These are phyloP conservation scores for Violaceomyces palustris DNA, from an alignment of 1,284 basidiomycete species.

Conservation along the genomic window DNA sequence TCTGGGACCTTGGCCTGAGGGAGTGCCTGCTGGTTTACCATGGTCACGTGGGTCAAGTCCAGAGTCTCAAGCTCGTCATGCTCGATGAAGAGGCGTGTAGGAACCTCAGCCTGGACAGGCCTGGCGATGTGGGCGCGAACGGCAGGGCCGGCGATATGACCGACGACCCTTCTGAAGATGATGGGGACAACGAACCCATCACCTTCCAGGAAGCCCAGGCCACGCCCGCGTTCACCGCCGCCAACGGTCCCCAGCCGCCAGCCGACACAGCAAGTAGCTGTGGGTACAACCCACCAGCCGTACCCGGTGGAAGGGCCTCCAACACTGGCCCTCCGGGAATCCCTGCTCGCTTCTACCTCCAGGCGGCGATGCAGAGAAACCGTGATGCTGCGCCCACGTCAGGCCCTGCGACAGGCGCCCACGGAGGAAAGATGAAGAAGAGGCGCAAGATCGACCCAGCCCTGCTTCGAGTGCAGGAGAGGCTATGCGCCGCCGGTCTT, in stretches of 20 bases:
- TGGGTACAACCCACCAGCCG: constrained; percentile 13
- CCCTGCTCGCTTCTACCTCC: constrained; percentile 15
- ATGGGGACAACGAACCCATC: not conserved
- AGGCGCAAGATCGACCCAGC: constrained; percentile 32
- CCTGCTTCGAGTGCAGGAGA: constrained; percentile 37
- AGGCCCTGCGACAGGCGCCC: not conserved
- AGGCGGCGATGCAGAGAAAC: no score
- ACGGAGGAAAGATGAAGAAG: not conserved
- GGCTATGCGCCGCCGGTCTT: constrained; percentile 39
- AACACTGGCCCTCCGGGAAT: constrained; percentile 9
- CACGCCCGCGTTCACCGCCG: not conserved
- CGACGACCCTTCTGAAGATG: not conserved
- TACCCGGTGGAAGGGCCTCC: constrained; percentile 10
- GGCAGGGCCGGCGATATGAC: constrained; percentile 1
- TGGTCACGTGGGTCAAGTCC: constrained; percentile 92
- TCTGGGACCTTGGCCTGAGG: constrained; percentile 83
- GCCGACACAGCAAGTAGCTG: no score
- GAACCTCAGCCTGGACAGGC: constrained; percentile 34
- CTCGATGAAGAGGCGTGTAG: constrained; percentile 46
- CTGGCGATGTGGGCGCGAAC: constrained; percentile 44
- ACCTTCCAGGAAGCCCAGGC: not conserved
- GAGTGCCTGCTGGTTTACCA: constrained; percentile 77
- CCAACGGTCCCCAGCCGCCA: no score
- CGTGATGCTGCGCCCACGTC: no score
- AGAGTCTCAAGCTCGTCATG: constrained; percentile 76